These are phyloP conservation scores for Pleurotus salmoneostramineus DNA, from an alignment of 768 basidiomycete genomes.

Conservation along the genomic window DNA sequence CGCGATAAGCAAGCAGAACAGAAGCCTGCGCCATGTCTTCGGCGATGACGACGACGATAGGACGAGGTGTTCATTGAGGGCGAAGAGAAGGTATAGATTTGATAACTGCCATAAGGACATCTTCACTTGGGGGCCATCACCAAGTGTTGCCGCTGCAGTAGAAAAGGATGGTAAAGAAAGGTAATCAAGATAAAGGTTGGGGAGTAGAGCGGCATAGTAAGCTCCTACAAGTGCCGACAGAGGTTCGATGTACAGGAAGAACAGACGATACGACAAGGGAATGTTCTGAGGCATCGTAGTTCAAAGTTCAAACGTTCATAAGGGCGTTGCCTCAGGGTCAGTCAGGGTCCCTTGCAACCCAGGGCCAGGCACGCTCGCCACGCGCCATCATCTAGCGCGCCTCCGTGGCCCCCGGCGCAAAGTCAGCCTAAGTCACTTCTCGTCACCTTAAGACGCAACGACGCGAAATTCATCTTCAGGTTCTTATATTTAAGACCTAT, in stretches of 20 bases:
- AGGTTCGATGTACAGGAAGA: conserved; percentile 52
- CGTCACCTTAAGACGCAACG: too few species aligned
- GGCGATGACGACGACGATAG: conserved; percentile 37
- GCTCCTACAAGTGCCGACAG: conserved; percentile 44
- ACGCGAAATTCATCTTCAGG: too few species aligned
- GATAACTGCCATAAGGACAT: conserved; percentile 44
- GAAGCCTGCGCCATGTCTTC: conserved; percentile 37
- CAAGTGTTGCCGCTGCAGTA: background rate
- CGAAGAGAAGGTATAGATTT: conserved; percentile 49
- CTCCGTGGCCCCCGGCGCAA: too few species aligned
- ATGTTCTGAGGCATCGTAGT: too few species aligned
- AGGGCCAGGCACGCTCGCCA: too few species aligned
- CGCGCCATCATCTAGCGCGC: too few species aligned
- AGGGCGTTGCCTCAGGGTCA: too few species aligned
- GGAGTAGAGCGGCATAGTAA: conserved; percentile 40
- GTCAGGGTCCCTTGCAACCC: too few species aligned
- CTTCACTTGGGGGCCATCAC: conserved; percentile 21
- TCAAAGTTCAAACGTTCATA: too few species aligned
- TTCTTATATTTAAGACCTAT: too few species aligned
- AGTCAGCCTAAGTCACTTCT: too few species aligned
- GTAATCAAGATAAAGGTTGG: conserved; percentile 31
- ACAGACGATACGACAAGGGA: conserved; percentile 32
- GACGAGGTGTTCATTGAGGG: conserved; percentile 46
- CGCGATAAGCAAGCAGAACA: conserved; percentile 41
- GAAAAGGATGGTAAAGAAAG: conserved; percentile 18